A percentile compares a stretch with the other conserved stretches of the same genome.
Evolutionary conservation across 805 yeast genomes (phyloP).

Genomic region (Candida piceae): DNA sequence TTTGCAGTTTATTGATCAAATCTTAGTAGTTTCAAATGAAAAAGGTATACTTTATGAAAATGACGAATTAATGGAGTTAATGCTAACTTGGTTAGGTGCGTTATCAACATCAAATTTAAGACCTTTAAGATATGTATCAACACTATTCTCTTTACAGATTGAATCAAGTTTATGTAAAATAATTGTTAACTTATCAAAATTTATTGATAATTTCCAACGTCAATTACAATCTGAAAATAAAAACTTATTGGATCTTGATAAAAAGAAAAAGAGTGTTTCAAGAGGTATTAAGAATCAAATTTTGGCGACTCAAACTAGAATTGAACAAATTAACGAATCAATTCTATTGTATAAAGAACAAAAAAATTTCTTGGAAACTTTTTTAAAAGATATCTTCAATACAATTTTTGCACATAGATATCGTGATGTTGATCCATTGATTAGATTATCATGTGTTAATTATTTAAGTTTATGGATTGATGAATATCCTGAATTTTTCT

Average conservation of each 20-base stretch:
- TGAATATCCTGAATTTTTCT: conserved; percentile 63
- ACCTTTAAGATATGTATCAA: conserved; percentile 64
- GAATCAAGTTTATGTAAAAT: conserved; percentile 56
- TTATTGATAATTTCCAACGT: conserved; percentile 39
- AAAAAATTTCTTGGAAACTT: conserved; percentile 47
- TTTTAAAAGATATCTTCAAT: conserved; percentile 60
- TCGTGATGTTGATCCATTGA: conserved; percentile 69
- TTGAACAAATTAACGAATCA: conserved; percentile 41
- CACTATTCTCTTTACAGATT: conserved; percentile 52
- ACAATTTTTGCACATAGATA: conserved; percentile 70
- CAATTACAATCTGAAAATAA: conserved; percentile 34
- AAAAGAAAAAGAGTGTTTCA: conserved; percentile 19
- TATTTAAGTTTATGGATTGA: conserved; percentile 69
- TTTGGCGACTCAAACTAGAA: conserved; percentile 34
- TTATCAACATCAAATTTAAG: conserved; percentile 66
- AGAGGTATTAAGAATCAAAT: conserved; percentile 30
- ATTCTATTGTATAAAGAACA: conserved; percentile 40
- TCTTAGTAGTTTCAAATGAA: conserved; percentile 53
- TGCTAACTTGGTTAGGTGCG: conserved; percentile 72
- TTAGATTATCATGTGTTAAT: conserved; percentile 64
- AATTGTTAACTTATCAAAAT: conserved; percentile 32
- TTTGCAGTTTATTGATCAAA: conserved; percentile 47
- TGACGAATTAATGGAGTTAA: conserved; percentile 43
- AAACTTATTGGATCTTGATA: conserved; percentile 18
- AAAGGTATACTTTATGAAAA: conserved; percentile 51